Evolutionary conservation across 1,139 yeast species (phyloP).

Genomic region (Magnusiomyces ingens): DNA sequence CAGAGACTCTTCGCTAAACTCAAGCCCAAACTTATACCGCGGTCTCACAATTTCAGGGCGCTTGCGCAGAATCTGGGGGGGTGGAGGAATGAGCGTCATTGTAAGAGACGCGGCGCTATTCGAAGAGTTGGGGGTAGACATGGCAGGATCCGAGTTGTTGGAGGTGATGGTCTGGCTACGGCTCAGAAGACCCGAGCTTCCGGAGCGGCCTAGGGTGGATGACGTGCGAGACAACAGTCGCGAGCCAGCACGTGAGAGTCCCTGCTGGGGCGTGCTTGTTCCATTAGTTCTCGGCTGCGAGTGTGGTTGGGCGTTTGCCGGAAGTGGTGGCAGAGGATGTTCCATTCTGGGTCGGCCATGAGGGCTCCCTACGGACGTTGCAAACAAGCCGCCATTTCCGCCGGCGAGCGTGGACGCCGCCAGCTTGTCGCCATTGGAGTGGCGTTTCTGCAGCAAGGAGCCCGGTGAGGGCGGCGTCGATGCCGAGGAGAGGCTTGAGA

Average conservation of each 20-base stretch:
- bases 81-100: slow-evolving; percentile 28
- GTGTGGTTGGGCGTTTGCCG: not conserved
- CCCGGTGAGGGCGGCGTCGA: slow-evolving; percentile 22
- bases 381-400: no score
- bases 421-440: not conserved
- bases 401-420: no score
- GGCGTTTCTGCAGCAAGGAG: slow-evolving; percentile 9
- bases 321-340: slow-evolving; percentile 1
- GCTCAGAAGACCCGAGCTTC: no score
- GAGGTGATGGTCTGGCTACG: no score
- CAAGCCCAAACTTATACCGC: slow-evolving; percentile 24
- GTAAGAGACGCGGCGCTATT: slow-evolving; percentile 20
- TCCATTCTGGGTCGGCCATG: not conserved
- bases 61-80: slow-evolving; percentile 27
- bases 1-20: slow-evolving; percentile 21
- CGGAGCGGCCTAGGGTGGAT: not conserved
- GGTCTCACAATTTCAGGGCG: slow-evolving; percentile 27
- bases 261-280: not conserved
- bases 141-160: no score
- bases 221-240: not conserved
- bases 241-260: slow-evolving; percentile 1
- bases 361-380: not conserved
- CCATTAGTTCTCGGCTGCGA: no score
- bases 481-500: slow-evolving; percentile 17
- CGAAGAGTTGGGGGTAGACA: not conserved